Evolutionary conservation across 176 grass and related monocot species (phyloP), one percentile per base, ranked within the genome.

Genomic region (Aegilops tauschii): DNA sequence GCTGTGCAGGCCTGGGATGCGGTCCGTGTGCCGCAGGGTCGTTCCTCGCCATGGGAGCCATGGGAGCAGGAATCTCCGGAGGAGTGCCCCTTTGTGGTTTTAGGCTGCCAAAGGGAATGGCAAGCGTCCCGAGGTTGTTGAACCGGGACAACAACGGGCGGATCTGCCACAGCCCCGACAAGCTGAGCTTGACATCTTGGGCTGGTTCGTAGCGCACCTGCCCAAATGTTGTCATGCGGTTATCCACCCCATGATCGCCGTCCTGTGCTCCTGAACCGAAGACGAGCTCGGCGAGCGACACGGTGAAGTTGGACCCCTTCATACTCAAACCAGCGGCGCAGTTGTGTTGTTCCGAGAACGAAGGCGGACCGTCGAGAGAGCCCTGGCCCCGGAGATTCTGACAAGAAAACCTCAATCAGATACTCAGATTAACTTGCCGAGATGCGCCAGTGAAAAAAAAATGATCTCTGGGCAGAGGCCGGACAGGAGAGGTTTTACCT

Each of bases 111-210:
- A 84, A 18, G 7, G 89, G 89, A 31, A 91, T 32, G 5, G 81
- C 85, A 39, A 91, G 89, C 12, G 32, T 61, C 12, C 81, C 81
- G 0, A 91, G 76, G 59, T 84, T 68, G 76, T 80, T 87, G 81
- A 91, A 76, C 81, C 76, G 85, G 28, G 69, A 67, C 5, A 81
- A 61, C 47, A 52, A n/a, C 0, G 62, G 73, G 77, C 63, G 10
- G 49, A 62, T 21, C 85, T 98, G 80, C 93, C 88, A 98, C 2
- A 91, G 81, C 72, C 88, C 90, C 13, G 93, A 98, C 45, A 98
- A 18, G 6, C 74, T 92, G 67, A 98, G 84, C 90, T 92, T 94
- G 14, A 91, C 70, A 54, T 95, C 87, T 16, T 87, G 71, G 50
- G 75, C 45, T 28, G 78, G 64, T 49, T 83, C 88, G 56, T 45